phyloP scores from a whole-genome alignment of 2,329 filamentous ascomycete genomes.

The Sporothrix dimorphospora region DNA sequence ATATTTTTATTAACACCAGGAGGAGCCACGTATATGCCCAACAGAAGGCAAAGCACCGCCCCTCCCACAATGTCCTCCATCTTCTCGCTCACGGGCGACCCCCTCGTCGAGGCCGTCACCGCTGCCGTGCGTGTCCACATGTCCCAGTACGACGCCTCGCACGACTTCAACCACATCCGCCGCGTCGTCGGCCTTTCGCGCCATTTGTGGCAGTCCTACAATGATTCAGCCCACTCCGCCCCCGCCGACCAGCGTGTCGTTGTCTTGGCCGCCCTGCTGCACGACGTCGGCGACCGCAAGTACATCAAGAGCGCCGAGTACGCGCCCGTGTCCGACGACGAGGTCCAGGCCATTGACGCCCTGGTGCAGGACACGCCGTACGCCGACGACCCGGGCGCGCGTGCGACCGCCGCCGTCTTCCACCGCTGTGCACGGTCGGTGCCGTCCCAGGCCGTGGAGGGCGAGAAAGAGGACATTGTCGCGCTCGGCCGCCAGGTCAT shows the following conservation, averaged over 20 bases:
- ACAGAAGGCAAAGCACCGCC: no score
- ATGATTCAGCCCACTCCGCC: conserved; percentile 44
- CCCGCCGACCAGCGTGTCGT: conserved; percentile 57
- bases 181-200: conserved; percentile 77
- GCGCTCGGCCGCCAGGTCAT: conserved; percentile 47
- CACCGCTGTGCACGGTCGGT: conserved; percentile 16
- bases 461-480: neutral
- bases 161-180: conserved; percentile 83
- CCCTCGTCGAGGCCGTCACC: conserved; percentile 60
- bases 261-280: conserved; percentile 73
- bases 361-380: conserved; percentile 17
- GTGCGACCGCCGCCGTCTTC: conserved; percentile 30
- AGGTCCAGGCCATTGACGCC: conserved; percentile 41
- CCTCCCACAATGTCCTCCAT: neutral
- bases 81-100: conserved; percentile 42
- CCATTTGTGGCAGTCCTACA: conserved; percentile 55
- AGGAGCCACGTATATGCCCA: no score
- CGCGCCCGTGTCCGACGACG: conserved; percentile 65
- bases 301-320: conserved; percentile 65
- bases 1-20: no score
- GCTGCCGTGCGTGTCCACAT: conserved; percentile 72
- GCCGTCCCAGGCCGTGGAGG: neutral
- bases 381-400: conserved; percentile 24
- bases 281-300: conserved; percentile 88
- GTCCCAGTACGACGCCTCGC: conserved; percentile 78